phyloP scores from a whole-genome alignment of 2,329 filamentous ascomycete genomes.

The Xylariaceae sp. region DNA sequence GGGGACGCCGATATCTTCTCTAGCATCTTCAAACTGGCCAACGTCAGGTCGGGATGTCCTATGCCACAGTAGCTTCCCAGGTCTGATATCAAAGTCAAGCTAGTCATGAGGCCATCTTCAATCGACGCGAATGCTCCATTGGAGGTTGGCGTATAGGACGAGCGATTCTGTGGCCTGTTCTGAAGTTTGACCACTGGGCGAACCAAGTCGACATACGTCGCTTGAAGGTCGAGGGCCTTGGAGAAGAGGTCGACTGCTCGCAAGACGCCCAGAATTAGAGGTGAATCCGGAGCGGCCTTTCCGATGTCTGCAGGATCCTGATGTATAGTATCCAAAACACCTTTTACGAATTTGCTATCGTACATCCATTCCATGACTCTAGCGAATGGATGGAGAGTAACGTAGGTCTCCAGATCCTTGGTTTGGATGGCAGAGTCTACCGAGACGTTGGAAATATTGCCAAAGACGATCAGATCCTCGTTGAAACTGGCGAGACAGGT shows the following conservation, averaged over 20 bases:
- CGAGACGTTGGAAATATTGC: constrained; percentile 70
- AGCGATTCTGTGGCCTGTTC: constrained; percentile 35
- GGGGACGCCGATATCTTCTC: constrained; percentile 82
- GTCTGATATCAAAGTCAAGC: constrained; percentile 73
- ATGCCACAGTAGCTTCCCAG: constrained; percentile 84
- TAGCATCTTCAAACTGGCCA: constrained; percentile 76
- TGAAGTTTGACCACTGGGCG: constrained; percentile 71
- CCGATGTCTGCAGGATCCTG: constrained; percentile 71
- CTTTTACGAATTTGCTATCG: constrained; percentile 80
- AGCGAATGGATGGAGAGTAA: constrained; percentile 85
- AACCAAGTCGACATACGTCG: constrained; percentile 87
- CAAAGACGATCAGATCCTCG: constrained; percentile 83
- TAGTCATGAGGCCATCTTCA: constrained; percentile 83
- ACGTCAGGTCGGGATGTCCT: constrained; percentile 73
- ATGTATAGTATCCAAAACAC: constrained; percentile 74
- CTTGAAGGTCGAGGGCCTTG: constrained; percentile 77
- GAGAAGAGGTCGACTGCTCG: constrained; percentile 81
- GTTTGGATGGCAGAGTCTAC: constrained; percentile 73
- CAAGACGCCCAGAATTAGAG: constrained; percentile 73
- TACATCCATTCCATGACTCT: constrained; percentile 98
- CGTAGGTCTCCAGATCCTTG: constrained; percentile 73
- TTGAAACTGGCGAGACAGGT: constrained; percentile 84
- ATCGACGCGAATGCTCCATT: constrained; percentile 81
- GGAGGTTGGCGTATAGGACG: constrained; percentile 30
- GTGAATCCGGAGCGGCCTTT: constrained; percentile 70